These are phyloP conservation scores for Cyanophora paradoxa DNA, from an alignment of 78 protist genomes.

Conservation along the genomic window DNA sequence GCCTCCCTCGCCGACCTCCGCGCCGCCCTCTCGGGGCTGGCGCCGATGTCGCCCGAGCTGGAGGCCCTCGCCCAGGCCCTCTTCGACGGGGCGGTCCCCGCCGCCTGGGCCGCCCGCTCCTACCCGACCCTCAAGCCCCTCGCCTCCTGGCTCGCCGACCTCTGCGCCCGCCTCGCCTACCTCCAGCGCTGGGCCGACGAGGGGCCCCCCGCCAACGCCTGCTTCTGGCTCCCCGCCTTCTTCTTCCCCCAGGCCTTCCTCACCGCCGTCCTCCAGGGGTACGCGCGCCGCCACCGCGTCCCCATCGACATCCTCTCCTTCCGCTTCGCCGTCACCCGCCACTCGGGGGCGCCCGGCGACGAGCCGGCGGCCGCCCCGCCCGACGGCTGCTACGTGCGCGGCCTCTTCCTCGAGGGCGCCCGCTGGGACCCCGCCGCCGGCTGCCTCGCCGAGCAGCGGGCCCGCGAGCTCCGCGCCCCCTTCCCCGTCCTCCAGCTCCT, in stretches of 20 bases:
- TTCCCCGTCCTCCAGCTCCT: too few relatives aligned
- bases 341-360: background rate
- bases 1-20: background rate
- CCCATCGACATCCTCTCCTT: background rate
- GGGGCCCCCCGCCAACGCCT: conserved; percentile 18
- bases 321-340: background rate
- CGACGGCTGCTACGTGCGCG: conserved; percentile 43
- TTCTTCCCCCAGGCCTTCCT: conserved; percentile 17
- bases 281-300: background rate
- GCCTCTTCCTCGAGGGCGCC: conserved; percentile 64
- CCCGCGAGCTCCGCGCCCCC: too few relatives aligned
- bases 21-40: conserved; percentile 15
- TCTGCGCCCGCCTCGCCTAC: conserved; percentile 22
- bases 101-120: conserved; percentile 18
- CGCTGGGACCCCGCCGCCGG: conserved; percentile 35
- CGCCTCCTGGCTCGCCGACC: conserved; percentile 33
- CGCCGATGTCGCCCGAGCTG: background rate
- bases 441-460: conserved; percentile 35
- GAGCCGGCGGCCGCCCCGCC: background rate
- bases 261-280: conserved; percentile 16
- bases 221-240: conserved; percentile 24
- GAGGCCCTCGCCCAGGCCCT: background rate
- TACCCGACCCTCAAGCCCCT: conserved; percentile 50
- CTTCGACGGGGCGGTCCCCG: conserved; percentile 5
- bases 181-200: conserved; percentile 18